phyloP scores from a whole-genome alignment of 73 alveolate species.

The Blepharisma stoltei region DNA sequence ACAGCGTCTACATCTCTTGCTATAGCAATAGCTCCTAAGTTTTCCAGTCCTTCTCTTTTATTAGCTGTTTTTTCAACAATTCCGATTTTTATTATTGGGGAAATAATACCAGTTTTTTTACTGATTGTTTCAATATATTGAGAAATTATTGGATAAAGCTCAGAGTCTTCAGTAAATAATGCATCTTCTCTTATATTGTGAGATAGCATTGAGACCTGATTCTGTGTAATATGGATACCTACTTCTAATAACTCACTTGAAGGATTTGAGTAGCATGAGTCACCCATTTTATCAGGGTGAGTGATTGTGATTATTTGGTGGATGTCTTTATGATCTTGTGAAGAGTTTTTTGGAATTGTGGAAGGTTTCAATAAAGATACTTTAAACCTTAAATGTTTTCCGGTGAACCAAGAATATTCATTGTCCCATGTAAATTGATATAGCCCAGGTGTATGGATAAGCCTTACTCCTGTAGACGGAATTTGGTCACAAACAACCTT shows the following conservation, averaged over 20 bases:
- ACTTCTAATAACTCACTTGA: not conserved
- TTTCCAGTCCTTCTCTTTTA: not conserved
- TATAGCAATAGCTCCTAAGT: constrained; percentile 2
- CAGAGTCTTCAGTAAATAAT: not conserved
- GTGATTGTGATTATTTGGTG: not conserved
- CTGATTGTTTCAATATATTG: not conserved
- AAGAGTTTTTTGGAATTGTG: not conserved
- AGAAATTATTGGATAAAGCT: not conserved
- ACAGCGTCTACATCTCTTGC: constrained; percentile 17
- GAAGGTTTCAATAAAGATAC: constrained; percentile 51
- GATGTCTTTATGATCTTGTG: not conserved
- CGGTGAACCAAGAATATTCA: constrained; percentile 83
- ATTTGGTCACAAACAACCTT: not conserved
- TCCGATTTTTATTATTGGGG: not conserved
- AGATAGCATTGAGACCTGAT: not conserved
- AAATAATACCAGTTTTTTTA: not conserved
- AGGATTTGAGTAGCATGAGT: not conserved
- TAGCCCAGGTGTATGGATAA: constrained; percentile 74
- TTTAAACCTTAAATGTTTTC: constrained; percentile 61
- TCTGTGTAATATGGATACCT: not conserved
- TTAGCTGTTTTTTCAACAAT: constrained; percentile 12
- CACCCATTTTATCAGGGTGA: not conserved
- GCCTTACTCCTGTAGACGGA: not conserved
- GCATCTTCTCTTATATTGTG: not conserved
- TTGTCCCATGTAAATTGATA: constrained; percentile 72